A percentile compares a stretch with the other conserved stretches of the same genome.
Conservation (phyloP, 106 monocot species). For the Phalaenopsis aphrodite region DNA sequence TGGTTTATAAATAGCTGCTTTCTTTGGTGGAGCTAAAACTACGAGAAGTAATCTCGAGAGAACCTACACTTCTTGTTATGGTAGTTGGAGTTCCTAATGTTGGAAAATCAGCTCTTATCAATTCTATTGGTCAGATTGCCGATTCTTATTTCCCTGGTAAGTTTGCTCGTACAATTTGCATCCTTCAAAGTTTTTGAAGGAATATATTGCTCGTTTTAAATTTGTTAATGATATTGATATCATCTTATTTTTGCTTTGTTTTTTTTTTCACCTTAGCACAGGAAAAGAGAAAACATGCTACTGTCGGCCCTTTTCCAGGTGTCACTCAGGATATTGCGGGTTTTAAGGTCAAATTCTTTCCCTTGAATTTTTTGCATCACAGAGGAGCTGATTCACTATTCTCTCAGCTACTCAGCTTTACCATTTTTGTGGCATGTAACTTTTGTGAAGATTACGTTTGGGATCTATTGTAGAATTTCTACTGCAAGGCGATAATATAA, state of each 20-base stretch:
- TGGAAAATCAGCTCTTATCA: slow-evolving; percentile 95
- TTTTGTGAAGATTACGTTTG: no score
- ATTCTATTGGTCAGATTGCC: slow-evolving; percentile 85
- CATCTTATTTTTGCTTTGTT: slow-evolving; percentile 1
- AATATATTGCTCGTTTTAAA: not conserved
- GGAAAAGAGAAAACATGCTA: slow-evolving; percentile 84
- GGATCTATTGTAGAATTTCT: no score
- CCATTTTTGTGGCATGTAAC: no score
- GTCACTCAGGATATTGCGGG: slow-evolving; percentile 97
- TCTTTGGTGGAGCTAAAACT: slow-evolving; percentile 83
- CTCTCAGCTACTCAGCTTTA: no score
- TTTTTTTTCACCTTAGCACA: slow-evolving; percentile 32
- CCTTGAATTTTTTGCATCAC: not conserved
- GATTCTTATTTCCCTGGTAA: slow-evolving; percentile 87
- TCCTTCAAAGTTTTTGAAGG: not conserved
- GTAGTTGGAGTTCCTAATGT: slow-evolving; percentile 98
- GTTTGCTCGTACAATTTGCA: slow-evolving; percentile 5
- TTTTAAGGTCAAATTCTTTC: slow-evolving; percentile 53
- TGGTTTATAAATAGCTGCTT: slow-evolving; percentile 51
- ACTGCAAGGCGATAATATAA: no score
- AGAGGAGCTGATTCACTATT: no score
- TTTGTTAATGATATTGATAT: slow-evolving; percentile 4
- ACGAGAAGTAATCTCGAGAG: slow-evolving; percentile 78
- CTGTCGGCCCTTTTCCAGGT: slow-evolving; percentile 91
- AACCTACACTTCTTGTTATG: slow-evolving; percentile 94